A percentile compares a stretch with the other conserved stretches of the same genome.
These are phyloP conservation scores for Aureococcus anophagefferens DNA, from an alignment of 108 stramenopile genomes.

Conservation along the genomic window DNA sequence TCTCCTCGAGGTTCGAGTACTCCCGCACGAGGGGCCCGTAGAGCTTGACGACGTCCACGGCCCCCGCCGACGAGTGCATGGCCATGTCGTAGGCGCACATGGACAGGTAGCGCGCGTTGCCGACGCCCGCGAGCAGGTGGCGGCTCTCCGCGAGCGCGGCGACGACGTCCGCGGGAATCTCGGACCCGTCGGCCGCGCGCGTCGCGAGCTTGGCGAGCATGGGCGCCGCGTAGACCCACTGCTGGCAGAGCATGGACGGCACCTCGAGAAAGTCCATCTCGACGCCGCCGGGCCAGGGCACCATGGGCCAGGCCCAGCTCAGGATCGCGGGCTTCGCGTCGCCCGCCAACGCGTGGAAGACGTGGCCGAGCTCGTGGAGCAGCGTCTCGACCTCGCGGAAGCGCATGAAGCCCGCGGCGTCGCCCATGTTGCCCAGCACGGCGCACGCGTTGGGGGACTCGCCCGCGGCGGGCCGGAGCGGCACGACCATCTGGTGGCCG, in stretches of 20 bases:
- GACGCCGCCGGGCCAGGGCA: slow-evolving; percentile 24
- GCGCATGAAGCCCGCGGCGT: slow-evolving; percentile 9
- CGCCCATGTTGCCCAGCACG: slow-evolving; percentile 3
- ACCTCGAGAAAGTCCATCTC: slow-evolving; percentile 26
- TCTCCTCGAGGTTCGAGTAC: slow-evolving; percentile 4
- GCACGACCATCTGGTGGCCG: slow-evolving; percentile 20
- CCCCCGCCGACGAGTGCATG: slow-evolving; percentile 8
- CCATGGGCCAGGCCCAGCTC: slow-evolving; percentile 19
- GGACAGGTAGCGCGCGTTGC: slow-evolving; percentile 17
- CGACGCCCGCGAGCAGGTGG: slow-evolving; percentile 12
- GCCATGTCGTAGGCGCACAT: slow-evolving; percentile 18
- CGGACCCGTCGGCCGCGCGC: slow-evolving; percentile 8
- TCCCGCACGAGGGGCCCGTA: slow-evolving; percentile 15
- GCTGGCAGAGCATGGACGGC: slow-evolving; percentile 22
- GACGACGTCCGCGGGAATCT: slow-evolving; percentile 4
- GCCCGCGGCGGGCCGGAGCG: slow-evolving; percentile 12
- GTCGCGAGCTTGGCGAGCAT: slow-evolving; percentile 4
- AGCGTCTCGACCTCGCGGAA: slow-evolving; percentile 27
- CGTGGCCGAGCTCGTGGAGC: slow-evolving; percentile 25
- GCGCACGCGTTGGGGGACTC: no score
- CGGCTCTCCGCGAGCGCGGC: slow-evolving; percentile 16
- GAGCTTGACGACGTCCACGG: slow-evolving; percentile 5
- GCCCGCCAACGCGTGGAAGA: slow-evolving; percentile 16
- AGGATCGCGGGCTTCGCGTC: slow-evolving; percentile 13
- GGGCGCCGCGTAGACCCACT: slow-evolving; percentile 11